Base-by-base conservation (phyloP, 2,329 filamentous ascomycete genomes). In the Boeremia exigua region DNA sequence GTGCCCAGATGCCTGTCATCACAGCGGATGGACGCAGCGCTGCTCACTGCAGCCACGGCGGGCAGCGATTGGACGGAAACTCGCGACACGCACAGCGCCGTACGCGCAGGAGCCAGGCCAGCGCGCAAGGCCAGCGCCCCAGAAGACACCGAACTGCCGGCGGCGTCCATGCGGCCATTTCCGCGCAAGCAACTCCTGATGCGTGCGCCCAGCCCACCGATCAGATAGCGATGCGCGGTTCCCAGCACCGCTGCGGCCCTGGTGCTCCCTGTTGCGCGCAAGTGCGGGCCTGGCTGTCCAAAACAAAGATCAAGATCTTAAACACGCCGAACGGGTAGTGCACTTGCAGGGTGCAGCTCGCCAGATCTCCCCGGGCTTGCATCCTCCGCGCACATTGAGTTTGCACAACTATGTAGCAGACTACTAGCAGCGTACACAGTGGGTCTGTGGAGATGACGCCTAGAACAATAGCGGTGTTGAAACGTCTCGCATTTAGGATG, bases 141-240 rank as follows among this genome's bases (percentile, higher is more conserved):
- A 32, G 28, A 6, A 8, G 27, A 19, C 32, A 32, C 28, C 9
- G 12, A 39, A 19, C 47, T 23, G 29, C 33, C 38, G 39, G 23
- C 25, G 15, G 32, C 23, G 39, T 8, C 23, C 36, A 42, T 15
- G 14, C 25, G 14, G 34, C 17, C 14, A 12, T n/a, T 7, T 14
- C 34, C n/a, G n/a, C 6, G 6, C 19, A 38, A 38, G 36, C 36
- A 38, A 12, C 39, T 37, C 44, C 44, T 54, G 37, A 34, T 15
- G 27, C 17, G 2, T 38, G 38, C 51, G 28, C 27, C 51, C 12
- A 27, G 17, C 8, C 30, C 15, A 44, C 51, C 51, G 51, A 48
- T 54, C 51, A 54, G 45, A 54, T 17, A 48, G 38, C 44, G 48
- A 44, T 8, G 17, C 37, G 36, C 30, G 33, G 43, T 54, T 38